Base-by-base conservation (phyloP, 2,329 filamentous ascomycete genomes). In the Calonectria naviculata region DNA sequence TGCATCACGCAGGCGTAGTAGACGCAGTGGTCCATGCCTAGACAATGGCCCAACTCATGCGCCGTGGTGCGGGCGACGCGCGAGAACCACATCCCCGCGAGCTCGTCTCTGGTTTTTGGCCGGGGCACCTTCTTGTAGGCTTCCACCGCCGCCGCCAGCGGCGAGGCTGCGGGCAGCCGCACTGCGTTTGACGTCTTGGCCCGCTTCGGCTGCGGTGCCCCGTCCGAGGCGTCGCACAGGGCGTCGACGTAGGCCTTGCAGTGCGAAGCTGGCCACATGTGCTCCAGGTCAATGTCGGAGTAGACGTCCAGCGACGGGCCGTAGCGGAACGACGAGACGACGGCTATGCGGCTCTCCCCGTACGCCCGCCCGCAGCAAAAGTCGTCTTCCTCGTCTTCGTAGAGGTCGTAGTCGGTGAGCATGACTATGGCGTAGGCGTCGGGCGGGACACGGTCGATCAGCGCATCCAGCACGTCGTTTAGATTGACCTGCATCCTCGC, bases 361-460 rank as follows among this genome's bases (percentile, higher is more conserved):
- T 91, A 94, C 0, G 92, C 91, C 31, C 91, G 82, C 0, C 92
- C 92, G 71, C 91, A 93, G 65, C 88, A 90, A 75, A 93, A 94
- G 24, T 90, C 87, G 70, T 93, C 92, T 0, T 92, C 89, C 0
- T 92, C 89, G 61, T 87, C 87, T 74, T 93, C 91, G 76, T 91
- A 93, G 17, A 93, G 80, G 76, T 93, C 92, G n/a, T 92, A 88
- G 38, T 90, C 82, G 0, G 89, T 81, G 0, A 93, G 76, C 41
- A 93, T 78, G 0, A 91, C 76, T 1, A 93, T 77, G 0, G 91
- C 85, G 70, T 91, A 91, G 0, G 91, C 91, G 74, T 93, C 88
- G 0, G 75, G 62, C 0, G 90, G 91, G 0, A 93, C 80, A 19
- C 89, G 84, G 2, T 80, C 81, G 2, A 90, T 85, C 0, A 89